Base-by-base conservation (phyloP, 208 protist species). In the Novymonas esmeraldas region DNA sequence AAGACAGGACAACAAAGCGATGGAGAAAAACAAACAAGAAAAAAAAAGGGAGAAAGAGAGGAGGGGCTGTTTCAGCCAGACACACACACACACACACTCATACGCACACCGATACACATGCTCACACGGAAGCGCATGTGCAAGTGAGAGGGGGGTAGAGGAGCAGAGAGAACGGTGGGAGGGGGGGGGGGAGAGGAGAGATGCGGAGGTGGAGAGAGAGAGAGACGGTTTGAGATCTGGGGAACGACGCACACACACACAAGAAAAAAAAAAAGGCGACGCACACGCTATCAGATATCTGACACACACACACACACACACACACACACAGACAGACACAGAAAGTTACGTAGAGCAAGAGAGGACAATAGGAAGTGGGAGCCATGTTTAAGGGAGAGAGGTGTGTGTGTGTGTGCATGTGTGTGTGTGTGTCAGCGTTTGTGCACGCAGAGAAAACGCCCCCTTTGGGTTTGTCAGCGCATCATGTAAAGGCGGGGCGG, bases 71-170 rank as follows among this genome's bases (percentile, higher is more conserved):
- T 41, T 14, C 36, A 41, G 36, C 36, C n/a, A 18, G 4, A 34
- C 50, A 34, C 9, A 36, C n/a, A 55, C 50, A 55, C 50, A 55
- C 50, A 55, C 50, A 55, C 50, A 55, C 50, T 33, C 50, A 55
- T 24, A 55, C 50, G 18, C n/a, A n/a, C n/a, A n/a, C n/a, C n/a
- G n/a, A n/a, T n/a, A n/a, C n/a, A n/a, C 50, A 29, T 22, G 13
- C 6, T 18, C n/a, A 55, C 9, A 55, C 9, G 29, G 3, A 55
- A 55, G 33, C n/a, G n/a, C n/a, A n/a, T n/a, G n/a, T n/a, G n/a
- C n/a, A n/a, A n/a, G n/a, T n/a, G n/a, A n/a, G n/a, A n/a, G n/a
- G n/a, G n/a, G n/a, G n/a, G n/a, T n/a, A n/a, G n/a, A n/a, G n/a
- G n/a, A n/a, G n/a, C n/a, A n/a, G n/a, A n/a, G n/a, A n/a, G n/a